Conservation (phyloP, 768 basidiomycete species). For the Boletus rufocinnamomeus region DNA sequence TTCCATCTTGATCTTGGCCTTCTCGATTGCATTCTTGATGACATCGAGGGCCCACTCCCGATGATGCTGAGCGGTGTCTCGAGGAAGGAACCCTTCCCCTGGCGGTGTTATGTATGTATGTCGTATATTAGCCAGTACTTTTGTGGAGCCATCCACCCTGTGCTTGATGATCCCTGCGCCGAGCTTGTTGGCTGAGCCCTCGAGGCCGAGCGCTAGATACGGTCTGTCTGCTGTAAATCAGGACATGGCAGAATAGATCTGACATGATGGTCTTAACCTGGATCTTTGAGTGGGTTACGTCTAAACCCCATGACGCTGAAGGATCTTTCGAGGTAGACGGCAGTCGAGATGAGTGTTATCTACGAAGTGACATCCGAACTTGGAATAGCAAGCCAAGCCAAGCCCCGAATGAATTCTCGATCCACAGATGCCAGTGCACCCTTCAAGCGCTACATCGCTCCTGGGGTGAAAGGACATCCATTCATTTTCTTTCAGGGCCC, state of each 20-base stretch:
- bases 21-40: conserved; percentile 70
- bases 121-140: conserved; percentile 87
- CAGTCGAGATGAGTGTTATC: conserved; percentile 4
- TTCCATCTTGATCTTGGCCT: conserved; percentile 68
- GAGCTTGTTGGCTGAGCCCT: conserved; percentile 97
- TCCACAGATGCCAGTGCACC: too few relatives aligned
- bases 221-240: conserved; percentile 51
- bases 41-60: conserved; percentile 88
- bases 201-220: conserved; percentile 90
- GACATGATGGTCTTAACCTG: conserved; percentile 31
- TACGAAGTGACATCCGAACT: not conserved
- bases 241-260: conserved; percentile 11
- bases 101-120: conserved; percentile 99
- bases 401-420: not conserved
- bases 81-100: conserved; percentile 95
- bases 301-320: conserved; percentile 21
- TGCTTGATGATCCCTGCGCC: conserved; percentile 93
- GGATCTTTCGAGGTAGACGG: conserved; percentile 22
- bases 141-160: conserved; percentile 64
- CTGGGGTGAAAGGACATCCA: not conserved
- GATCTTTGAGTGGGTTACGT: conserved; percentile 33
- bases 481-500: not conserved
- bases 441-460: not conserved
- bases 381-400: not conserved
- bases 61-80: conserved; percentile 95